Base-by-base conservation (phyloP, 495 filamentous ascomycete genomes). In the Pseudevernia furfuracea region DNA sequence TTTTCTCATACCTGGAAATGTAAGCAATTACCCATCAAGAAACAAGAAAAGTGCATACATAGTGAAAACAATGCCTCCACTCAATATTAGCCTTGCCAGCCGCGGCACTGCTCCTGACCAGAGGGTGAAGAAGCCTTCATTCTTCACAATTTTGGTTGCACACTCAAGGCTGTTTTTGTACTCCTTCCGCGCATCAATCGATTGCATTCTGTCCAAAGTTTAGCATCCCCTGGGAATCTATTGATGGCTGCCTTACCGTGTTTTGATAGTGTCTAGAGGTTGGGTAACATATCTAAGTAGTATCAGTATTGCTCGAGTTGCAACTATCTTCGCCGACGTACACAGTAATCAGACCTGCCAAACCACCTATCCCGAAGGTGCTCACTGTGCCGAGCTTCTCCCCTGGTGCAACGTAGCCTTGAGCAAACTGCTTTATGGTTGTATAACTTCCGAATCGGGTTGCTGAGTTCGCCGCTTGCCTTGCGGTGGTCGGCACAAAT, bases 51-150 rank as follows among this genome's bases (percentile, higher is more conserved):
- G 17, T 21, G 14, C 83, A 65, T 73, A 88, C 92, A 97, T 96
- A 6, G 95, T 92, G 72, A 98, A 98, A 60, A 98, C 95, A 71
- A 98, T 96, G 25, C 94, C 94, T 59, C 94, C 94, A 71, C 91
- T 96, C 78, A 92, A 60, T 65, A 96, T 89, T 66, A 98, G 73
- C 62, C 94, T 78, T 25, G 85, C 92, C 69, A 98, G 75, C 58
- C 94, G 76, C 3, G 94, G 94, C 66, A 97, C 70, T 30, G 95
- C 93, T 25, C 94, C 94, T 64, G 89, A 91, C 94, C 94, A 98
- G 66, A 98, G 89, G 14, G 92, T 95, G 48, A 92, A 73, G 30
- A 97, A 43, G 10, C 94, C 93, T 76, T 98, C 94, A 61, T 96
- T 88, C 74, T 84, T 90, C 71, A 92, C 87, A 67, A 98, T 94